Evolutionary conservation across 2,329 filamentous ascomycete species (phyloP), one percentile per base, ranked within the genome.

Genomic region (Aspergillus fumigatus): DNA sequence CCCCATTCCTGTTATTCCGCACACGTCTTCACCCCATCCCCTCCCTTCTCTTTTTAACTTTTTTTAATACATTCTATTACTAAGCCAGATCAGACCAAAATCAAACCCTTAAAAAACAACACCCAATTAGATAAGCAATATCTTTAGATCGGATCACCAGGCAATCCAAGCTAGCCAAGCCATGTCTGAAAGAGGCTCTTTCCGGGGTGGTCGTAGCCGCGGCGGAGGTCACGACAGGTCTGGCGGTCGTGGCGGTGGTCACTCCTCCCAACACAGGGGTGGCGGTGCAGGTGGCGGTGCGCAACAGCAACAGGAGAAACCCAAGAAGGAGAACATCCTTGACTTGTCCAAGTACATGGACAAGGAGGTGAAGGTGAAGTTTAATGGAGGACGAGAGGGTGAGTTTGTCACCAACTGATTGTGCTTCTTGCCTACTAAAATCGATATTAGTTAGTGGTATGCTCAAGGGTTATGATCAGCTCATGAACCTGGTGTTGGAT

Each of bases 311-410:
- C 78, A 82, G 65, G 90, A 95, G 77, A 85, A 88, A 67, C 90
- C 92, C 59, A 97, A 96, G 85, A 97, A 97, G 82, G 94, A 99
- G 77, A 97, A 97, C 74, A 99, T 99, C 68, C 84, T 99, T 53
- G 93, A 99, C 71, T 77, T 99, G 68, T 86, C 82, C 72, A 96
- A 96, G 79, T 99, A 97, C 76, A 92, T 96, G 88, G 92, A 99
- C 76, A 96, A 97, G 84, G 84, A 88, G 71, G 91, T 99, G 65
- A 89, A 84, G 9, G 92, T 99, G 72, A 97, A 97, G 78, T 97
- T 99, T 75, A 97, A 91, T 70, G 94, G 94, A 45, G 94, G 94
- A 1, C 81, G 93, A 59, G 92, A 97, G 81, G 90, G 92, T 94
- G 71, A 59, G 82, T 49, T 35, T 51, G 25, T n/a, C 32, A 10